These are phyloP conservation scores for Hortaea sp. DNA, from an alignment of 2,329 filamentous ascomycete genomes.

Conservation along the genomic window DNA sequence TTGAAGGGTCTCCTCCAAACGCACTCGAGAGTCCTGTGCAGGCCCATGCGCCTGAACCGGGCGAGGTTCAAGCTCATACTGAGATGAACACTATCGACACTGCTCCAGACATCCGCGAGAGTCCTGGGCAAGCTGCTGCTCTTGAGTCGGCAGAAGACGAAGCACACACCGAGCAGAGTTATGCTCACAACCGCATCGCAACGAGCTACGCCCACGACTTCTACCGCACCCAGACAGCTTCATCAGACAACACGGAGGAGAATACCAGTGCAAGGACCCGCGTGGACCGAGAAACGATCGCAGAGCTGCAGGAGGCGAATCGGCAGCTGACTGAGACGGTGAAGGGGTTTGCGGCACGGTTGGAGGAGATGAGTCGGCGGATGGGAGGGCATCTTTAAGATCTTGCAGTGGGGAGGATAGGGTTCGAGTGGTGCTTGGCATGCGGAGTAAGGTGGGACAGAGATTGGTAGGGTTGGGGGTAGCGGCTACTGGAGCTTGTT, in stretches of 20 bases:
- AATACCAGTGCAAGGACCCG: neutral
- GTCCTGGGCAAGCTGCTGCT: too few relatives aligned
- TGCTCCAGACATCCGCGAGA: too few relatives aligned
- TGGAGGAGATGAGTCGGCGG: conserved; percentile 7
- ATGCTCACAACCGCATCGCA: conserved; percentile 4
- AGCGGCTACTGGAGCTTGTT: too few relatives aligned
- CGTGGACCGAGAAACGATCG: neutral
- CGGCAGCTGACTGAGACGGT: conserved; percentile 6
- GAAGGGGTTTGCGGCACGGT: conserved; percentile 5
- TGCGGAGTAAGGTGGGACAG: neutral
- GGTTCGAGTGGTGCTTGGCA: neutral
- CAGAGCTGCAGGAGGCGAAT: conserved; percentile 5
- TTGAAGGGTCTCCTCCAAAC: too few relatives aligned
- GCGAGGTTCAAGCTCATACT: too few relatives aligned
- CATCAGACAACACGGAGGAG: neutral
- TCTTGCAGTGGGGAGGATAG: neutral
- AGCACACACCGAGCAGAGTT: too few relatives aligned
- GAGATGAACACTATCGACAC: too few relatives aligned
- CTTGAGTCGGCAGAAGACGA: too few relatives aligned
- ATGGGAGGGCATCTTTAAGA: neutral
- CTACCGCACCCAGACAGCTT: conserved; percentile 7
- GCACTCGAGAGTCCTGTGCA: too few relatives aligned
- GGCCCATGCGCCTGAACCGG: too few relatives aligned
- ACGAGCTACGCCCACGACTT: conserved; percentile 14
- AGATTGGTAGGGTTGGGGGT: neutral